Conservation (phyloP, 176 grass and related monocot species). For the Echinochloa phyllopogon region DNA sequence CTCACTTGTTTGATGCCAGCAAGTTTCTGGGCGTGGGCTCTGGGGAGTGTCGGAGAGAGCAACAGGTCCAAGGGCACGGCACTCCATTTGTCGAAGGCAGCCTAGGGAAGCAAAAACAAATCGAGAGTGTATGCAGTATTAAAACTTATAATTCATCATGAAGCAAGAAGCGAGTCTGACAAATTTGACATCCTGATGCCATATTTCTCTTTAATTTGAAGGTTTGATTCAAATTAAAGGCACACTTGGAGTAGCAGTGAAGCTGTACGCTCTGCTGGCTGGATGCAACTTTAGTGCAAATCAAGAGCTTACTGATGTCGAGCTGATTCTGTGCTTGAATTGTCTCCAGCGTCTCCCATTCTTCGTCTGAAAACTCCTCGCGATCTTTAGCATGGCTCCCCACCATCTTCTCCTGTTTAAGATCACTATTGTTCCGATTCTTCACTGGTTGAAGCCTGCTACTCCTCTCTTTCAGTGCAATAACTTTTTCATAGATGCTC, state of each 20-base stretch:
- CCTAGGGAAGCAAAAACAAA: no score
- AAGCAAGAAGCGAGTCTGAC: no score
- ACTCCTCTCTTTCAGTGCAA: slow-evolving; percentile 60
- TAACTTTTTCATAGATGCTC: slow-evolving; percentile 51
- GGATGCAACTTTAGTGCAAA: not conserved
- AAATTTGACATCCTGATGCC: no score
- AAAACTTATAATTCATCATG: no score
- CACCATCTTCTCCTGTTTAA: slow-evolving; percentile 28
- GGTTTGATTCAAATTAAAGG: not conserved
- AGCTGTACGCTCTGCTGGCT: not conserved
- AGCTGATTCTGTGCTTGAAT: not conserved
- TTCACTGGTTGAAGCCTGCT: slow-evolving; percentile 33
- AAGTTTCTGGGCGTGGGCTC: no score
- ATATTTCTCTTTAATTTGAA: no score
- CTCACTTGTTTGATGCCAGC: no score
- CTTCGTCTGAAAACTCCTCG: slow-evolving; percentile 39
- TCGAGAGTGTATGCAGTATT: no score
- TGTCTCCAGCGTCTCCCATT: slow-evolving; percentile 58
- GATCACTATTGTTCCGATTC: slow-evolving; percentile 2
- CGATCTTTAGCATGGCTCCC: slow-evolving; percentile 30
- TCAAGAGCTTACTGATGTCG: not conserved
- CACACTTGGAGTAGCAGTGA: not conserved
- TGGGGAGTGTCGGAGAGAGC: no score
- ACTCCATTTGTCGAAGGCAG: no score
- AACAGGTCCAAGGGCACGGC: no score